Evolutionary conservation across 2,329 filamentous ascomycete genomes (phyloP).

Genomic region (Torrubiellomyces zombiae): DNA sequence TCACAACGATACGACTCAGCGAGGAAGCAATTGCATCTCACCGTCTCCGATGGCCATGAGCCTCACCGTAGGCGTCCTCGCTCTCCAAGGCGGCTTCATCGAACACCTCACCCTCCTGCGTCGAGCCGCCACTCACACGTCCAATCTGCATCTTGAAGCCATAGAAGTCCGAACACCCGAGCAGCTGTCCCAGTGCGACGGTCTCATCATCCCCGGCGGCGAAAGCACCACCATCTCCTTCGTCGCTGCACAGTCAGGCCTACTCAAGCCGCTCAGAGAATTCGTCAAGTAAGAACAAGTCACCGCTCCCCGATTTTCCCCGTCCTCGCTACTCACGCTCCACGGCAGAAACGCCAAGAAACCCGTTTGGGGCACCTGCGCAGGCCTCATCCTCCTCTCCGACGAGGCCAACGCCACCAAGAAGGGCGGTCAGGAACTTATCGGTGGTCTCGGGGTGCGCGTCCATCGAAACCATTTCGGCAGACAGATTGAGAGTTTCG

Average conservation of each 20-base stretch:
- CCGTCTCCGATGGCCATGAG: no score
- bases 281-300: constrained; percentile 64
- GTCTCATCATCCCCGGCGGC: constrained; percentile 78
- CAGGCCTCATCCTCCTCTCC: constrained; percentile 79
- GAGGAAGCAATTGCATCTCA: neutral
- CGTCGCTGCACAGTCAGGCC: constrained; percentile 62
- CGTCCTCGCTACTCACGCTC: neutral
- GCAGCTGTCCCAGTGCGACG: constrained; percentile 60
- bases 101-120: constrained; percentile 71
- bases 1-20: no score
- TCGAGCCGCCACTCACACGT: constrained; percentile 42
- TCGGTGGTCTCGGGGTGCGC: constrained; percentile 78
- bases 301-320: neutral
- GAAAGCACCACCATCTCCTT: constrained; percentile 90
- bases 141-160: constrained; percentile 36
- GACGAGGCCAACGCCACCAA: constrained; percentile 81
- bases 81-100: constrained; percentile 83
- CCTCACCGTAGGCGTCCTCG: constrained; percentile 45
- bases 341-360: constrained; percentile 57
- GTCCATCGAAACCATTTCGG: constrained; percentile 94
- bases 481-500: constrained; percentile 81
- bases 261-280: constrained; percentile 69
- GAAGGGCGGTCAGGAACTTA: constrained; percentile 78
- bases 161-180: constrained; percentile 63
- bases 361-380: constrained; percentile 91